Conservation (phyloP, 2,329 filamentous ascomycete genomes). For the Chaetomium sp. region DNA sequence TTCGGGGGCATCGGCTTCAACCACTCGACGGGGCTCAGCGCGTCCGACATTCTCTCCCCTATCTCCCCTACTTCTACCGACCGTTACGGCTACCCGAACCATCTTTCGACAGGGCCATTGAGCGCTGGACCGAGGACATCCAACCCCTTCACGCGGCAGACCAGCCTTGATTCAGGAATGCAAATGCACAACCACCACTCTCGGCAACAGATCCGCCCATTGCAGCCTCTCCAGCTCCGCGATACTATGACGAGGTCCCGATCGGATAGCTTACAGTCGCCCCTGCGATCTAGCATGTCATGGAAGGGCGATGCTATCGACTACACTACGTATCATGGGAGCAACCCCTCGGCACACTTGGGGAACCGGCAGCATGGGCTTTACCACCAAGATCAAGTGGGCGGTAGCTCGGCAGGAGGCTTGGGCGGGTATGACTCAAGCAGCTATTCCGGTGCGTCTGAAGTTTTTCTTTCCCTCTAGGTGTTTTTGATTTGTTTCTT, state of each 20-base stretch:
- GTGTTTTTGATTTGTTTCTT: too few relatives aligned
- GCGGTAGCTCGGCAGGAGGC: conserved; percentile 32
- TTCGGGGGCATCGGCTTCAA: conserved; percentile 63
- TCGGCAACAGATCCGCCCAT: conserved; percentile 42
- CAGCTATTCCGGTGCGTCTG: conserved; percentile 42
- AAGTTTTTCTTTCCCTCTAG: conserved; percentile 23
- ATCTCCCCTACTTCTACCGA: conserved; percentile 49
- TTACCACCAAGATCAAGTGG: conserved; percentile 45
- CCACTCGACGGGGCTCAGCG: conserved; percentile 43
- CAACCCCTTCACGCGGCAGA: conserved; percentile 47
- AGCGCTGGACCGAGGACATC: conserved; percentile 43
- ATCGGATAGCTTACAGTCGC: conserved; percentile 53
- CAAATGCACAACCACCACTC: conserved; percentile 40
- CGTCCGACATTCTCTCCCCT: conserved; percentile 51
- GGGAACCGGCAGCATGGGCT: conserved; percentile 42
- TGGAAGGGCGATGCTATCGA: conserved; percentile 57
- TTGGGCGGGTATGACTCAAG: conserved; percentile 44
- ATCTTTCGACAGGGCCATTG: conserved; percentile 39
- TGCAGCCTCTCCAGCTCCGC: conserved; percentile 53
- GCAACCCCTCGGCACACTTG: conserved; percentile 41
- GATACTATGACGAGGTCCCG: conserved; percentile 52
- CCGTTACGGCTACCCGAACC: conserved; percentile 46
- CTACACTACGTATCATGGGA: conserved; percentile 46
- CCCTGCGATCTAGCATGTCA: conserved; percentile 53
- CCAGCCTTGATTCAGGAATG: conserved; percentile 39